Base-by-base conservation (phyloP, 768 basidiomycete genomes). In the Candolleomyces efflorescens region DNA sequence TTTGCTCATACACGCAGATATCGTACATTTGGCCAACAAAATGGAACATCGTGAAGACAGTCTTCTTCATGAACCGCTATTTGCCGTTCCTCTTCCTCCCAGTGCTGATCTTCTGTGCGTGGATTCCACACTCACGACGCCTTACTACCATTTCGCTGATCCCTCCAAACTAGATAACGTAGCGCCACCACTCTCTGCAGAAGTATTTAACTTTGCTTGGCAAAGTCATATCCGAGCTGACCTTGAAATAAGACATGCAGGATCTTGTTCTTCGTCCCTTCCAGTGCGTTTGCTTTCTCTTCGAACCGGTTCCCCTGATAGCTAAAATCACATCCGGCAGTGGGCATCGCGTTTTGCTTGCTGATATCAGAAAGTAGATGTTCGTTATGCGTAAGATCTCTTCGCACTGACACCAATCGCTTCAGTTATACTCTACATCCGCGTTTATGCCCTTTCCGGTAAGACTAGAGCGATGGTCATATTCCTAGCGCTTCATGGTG, bases 1-100 rank as follows among this genome's bases (percentile, higher is more conserved):
- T n/a, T n/a, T n/a, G n/a, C n/a, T n/a, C n/a, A 11, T 32, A 5
- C 32, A 5, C 6, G 11, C 32, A 57, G 51, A 24, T 60, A 13
- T 23, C 55, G 3, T 47, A 53, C 23, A 53, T 60, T 3, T 60
- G 59, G 59, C 38, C 41, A 15, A 41, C 24, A 17, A 38, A 45
- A 38, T 44, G 37, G 53, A 53, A 47, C 24, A 17, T 47, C 7
- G 49, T 55, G 23, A 59, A 59, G 26, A 32, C 38, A 23, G 37
- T 60, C 12, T 56, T 52, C 45, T 53, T 47, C 22, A 24, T 58
- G 17, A 50, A 36, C 23, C 53, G 59, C 13, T 59, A 59, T 41
- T 47, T 59, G 5, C 53, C 59, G 11, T 55, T 59, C n/a, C 26
- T 54, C 18, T 46, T 49, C 23, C 26, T 59, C 7, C 56, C 56